These are phyloP conservation scores for Leccinum imitatum DNA, from an alignment of 768 basidiomycete species.

Conservation along the genomic window DNA sequence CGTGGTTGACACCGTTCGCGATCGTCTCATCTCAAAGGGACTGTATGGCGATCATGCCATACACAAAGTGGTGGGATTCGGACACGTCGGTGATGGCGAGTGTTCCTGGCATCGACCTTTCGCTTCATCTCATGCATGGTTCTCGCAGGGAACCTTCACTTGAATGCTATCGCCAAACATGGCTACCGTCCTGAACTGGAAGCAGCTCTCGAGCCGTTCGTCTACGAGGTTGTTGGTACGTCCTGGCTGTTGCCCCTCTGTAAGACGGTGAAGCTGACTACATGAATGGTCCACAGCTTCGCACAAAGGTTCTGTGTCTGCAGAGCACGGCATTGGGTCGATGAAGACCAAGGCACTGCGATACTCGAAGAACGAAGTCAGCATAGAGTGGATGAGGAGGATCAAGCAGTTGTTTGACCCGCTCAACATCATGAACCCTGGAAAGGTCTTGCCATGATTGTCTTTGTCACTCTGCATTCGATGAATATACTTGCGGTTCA, in stretches of 20 bases:
- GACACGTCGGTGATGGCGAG: slow-evolving; percentile 95
- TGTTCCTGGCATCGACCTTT: slow-evolving; percentile 5
- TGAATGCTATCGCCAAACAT: slow-evolving; percentile 80
- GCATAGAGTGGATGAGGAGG: slow-evolving; percentile 86
- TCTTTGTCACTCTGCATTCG: background rate
- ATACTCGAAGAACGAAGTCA: slow-evolving; percentile 80
- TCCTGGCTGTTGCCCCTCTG: background rate
- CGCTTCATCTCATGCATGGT: slow-evolving; percentile 1
- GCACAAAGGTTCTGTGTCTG: slow-evolving; percentile 88
- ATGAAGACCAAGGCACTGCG: slow-evolving; percentile 90
- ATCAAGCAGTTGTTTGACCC: slow-evolving; percentile 91
- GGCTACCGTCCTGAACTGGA: slow-evolving; percentile 83
- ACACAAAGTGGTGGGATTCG: slow-evolving; percentile 87
- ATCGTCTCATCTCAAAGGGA: slow-evolving; percentile 66
- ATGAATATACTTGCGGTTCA: background rate
- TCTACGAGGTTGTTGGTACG: slow-evolving; percentile 88
- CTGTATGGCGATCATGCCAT: slow-evolving; percentile 72
- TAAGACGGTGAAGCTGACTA: slow-evolving; percentile 1
- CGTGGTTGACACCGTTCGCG: slow-evolving; percentile 78
- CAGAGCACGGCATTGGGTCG: slow-evolving; percentile 95
- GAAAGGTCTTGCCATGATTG: slow-evolving; percentile 59
- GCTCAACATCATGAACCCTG: slow-evolving; percentile 89
- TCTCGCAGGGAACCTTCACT: slow-evolving; percentile 79
- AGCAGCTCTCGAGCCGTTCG: slow-evolving; percentile 87
- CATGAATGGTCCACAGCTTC: slow-evolving; percentile 46